Percentiles rank a stretch among this genome's conserved stretches.
Evolutionary conservation across 2,329 filamentous ascomycete genomes (phyloP).

Genomic region (Lachnellula suecica): DNA sequence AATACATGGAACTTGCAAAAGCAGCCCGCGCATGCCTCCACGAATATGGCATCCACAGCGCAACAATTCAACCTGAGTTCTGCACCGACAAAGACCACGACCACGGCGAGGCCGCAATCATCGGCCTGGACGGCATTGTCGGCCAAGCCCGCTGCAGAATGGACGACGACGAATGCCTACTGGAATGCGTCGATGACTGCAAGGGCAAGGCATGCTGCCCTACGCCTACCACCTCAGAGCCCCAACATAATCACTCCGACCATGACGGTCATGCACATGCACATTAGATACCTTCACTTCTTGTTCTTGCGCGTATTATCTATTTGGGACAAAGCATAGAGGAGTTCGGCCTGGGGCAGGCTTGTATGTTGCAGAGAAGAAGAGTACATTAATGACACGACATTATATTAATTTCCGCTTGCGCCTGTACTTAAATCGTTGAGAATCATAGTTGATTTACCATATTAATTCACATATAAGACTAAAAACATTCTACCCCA

Average conservation of each 20-base stretch:
- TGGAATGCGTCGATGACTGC: constrained; percentile 35
- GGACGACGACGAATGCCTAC: constrained; percentile 30
- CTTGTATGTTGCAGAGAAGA: too few relatives aligned
- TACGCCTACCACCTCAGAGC: constrained; percentile 15
- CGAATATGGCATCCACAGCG: constrained; percentile 93
- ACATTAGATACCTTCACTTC: constrained; percentile 23
- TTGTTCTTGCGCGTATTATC: neutral
- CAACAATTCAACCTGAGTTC: constrained; percentile 95
- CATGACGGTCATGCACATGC: constrained; percentile 30
- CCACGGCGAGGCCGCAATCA: constrained; percentile 20
- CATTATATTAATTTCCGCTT: too few relatives aligned
- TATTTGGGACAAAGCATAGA: neutral
- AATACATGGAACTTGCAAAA: constrained; percentile 88
- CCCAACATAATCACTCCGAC: constrained; percentile 27
- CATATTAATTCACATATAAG: too few relatives aligned
- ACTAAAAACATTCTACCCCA: too few relatives aligned
- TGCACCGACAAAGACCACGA: constrained; percentile 48
- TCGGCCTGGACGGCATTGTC: constrained; percentile 27
- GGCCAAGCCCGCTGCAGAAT: constrained; percentile 25
- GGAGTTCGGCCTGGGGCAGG: too few relatives aligned
- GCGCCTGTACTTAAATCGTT: too few relatives aligned
- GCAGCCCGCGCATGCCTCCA: constrained; percentile 86
- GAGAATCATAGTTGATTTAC: too few relatives aligned
- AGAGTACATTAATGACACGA: too few relatives aligned
- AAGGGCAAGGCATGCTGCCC: constrained; percentile 34